Percentiles rank a stretch among this genome's conserved stretches.
Evolutionary conservation across 257 asterid species (phyloP).

Genomic region (Leptodermis oblonga): DNA sequence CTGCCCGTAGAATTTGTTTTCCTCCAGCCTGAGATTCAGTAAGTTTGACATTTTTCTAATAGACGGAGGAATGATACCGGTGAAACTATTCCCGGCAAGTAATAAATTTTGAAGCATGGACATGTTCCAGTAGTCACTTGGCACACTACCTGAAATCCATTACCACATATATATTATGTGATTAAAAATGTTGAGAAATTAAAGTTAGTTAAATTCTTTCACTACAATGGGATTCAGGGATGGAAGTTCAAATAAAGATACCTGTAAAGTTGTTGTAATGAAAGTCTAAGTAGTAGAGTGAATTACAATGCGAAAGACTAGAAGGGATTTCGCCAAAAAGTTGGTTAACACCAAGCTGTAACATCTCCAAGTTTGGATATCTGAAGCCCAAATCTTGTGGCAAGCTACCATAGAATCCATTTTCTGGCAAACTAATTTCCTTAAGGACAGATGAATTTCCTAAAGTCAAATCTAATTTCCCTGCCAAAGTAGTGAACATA

Average conservation of each 20-base stretch:
- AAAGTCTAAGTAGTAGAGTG: not conserved
- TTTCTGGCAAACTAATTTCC: not conserved
- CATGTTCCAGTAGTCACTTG: too few species aligned
- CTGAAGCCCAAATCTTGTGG: not conserved
- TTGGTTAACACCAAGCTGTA: not conserved
- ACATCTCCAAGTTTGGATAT: not conserved
- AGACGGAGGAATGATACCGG: too few species aligned
- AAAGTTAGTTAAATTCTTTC: not conserved
- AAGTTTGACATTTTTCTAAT: too few species aligned
- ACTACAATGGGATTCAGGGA: not conserved
- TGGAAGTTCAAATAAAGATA: not conserved
- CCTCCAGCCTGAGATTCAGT: too few species aligned
- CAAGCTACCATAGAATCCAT: not conserved
- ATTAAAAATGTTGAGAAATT: not conserved
- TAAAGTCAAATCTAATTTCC: not conserved
- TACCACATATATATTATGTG: too few species aligned
- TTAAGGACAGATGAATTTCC: not conserved
- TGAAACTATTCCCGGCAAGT: too few species aligned
- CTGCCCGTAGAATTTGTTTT: too few species aligned
- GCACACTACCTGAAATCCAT: too few species aligned
- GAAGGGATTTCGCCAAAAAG: not conserved
- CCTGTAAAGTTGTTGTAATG: not conserved
- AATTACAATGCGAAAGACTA: not conserved
- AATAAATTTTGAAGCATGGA: too few species aligned
- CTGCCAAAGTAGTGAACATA: not conserved